Evolutionary conservation across 805 yeast species (phyloP).

Genomic region (Maudiozyma serrabonitensis): DNA sequence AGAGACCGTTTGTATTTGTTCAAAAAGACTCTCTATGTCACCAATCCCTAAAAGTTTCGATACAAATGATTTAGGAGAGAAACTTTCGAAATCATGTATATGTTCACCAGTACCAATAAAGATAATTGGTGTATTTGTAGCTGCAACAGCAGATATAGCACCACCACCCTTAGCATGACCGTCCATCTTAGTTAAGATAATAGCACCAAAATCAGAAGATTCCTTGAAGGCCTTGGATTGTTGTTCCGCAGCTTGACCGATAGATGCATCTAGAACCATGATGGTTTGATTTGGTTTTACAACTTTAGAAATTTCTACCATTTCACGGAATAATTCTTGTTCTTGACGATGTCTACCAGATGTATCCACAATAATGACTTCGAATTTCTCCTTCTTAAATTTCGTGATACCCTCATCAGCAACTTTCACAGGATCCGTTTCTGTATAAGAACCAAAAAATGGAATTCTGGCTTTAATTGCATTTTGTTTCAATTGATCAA

Average conservation of each 20-base stretch:
- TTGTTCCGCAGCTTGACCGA: slow-evolving; percentile 96
- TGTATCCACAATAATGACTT: slow-evolving; percentile 90
- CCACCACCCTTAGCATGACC: slow-evolving; percentile 99
- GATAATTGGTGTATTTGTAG: slow-evolving; percentile 87
- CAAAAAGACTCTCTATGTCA: slow-evolving; percentile 87
- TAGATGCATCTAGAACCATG: slow-evolving; percentile 94
- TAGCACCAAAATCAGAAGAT: slow-evolving; percentile 87
- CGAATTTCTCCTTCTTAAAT: slow-evolving; percentile 85
- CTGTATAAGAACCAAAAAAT: slow-evolving; percentile 88
- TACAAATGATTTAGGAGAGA: slow-evolving; percentile 80
- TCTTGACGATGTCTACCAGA: slow-evolving; percentile 98
- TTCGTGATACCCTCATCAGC: slow-evolving; percentile 86
- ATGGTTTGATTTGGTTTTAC: slow-evolving; percentile 92
- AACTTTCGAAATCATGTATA: slow-evolving; percentile 82
- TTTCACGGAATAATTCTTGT: slow-evolving; percentile 79
- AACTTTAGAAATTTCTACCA: slow-evolving; percentile 84
- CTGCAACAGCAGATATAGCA: slow-evolving; percentile 97
- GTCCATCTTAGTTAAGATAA: slow-evolving; percentile 91
- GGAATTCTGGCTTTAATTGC: slow-evolving; percentile 94
- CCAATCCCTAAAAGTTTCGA: slow-evolving; percentile 94
- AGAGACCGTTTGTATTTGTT: slow-evolving; percentile 67
- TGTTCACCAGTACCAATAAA: slow-evolving; percentile 99
- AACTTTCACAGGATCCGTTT: slow-evolving; percentile 89
- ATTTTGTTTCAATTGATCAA: slow-evolving; percentile 94
- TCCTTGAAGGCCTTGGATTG: slow-evolving; percentile 94